phyloP scores from a whole-genome alignment of 176 grass and related monocot genomes.

The Avena sativa region DNA sequence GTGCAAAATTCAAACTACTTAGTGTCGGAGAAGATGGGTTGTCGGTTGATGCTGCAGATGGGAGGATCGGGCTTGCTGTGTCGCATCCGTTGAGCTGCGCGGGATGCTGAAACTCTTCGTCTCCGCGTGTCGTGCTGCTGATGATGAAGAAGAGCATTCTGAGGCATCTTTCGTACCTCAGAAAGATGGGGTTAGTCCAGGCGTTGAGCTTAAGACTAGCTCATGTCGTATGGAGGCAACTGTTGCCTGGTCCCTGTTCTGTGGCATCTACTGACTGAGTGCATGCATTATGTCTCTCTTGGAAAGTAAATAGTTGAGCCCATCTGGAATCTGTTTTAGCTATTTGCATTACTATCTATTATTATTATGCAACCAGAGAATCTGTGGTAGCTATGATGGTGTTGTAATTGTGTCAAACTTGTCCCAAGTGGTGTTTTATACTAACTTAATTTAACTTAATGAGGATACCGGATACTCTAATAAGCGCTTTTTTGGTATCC shows the following conservation, averaged over 20 bases:
- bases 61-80: neutral
- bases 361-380: too few relatives aligned
- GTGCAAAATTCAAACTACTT: neutral
- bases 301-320: too few relatives aligned
- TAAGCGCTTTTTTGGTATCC: too few relatives aligned
- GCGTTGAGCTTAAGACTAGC: neutral
- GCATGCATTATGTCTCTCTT: too few relatives aligned
- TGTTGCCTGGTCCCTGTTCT: constrained; percentile 8
- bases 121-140: neutral
- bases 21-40: neutral
- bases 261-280: neutral
- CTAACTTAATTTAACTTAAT: too few relatives aligned
- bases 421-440: too few relatives aligned
- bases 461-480: too few relatives aligned
- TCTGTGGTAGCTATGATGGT: too few relatives aligned
- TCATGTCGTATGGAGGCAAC: neutral
- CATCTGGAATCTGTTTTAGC: too few relatives aligned
- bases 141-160: neutral
- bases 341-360: too few relatives aligned
- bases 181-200: neutral
- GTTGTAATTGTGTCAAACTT: too few relatives aligned
- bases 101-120: neutral
- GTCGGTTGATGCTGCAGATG: neutral
- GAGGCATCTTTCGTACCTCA: neutral
- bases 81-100: neutral